These are phyloP conservation scores for Eremothecium cymbalariae DNA, from an alignment of 1,139 yeast species.

Conservation along the genomic window DNA sequence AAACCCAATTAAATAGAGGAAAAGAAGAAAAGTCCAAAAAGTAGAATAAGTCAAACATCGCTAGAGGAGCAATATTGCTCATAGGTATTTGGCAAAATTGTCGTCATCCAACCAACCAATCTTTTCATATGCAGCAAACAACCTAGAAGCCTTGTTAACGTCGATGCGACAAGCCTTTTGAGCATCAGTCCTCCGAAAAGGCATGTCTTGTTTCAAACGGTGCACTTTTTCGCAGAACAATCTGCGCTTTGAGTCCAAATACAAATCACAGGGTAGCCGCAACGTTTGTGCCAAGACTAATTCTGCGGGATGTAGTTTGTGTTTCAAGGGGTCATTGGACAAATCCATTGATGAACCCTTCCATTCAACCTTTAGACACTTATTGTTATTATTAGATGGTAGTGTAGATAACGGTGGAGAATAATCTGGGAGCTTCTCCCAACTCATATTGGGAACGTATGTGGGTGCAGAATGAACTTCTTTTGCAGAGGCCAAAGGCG, in stretches of 20 bases:
- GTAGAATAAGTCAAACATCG: not conserved
- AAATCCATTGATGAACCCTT: constrained; percentile 96
- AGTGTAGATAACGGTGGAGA: constrained; percentile 61
- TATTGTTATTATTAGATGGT: constrained; percentile 49
- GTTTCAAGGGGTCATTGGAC: constrained; percentile 60
- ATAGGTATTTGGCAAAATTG: constrained; percentile 50
- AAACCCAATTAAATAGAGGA: too few species aligned
- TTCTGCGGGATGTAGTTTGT: constrained; percentile 84
- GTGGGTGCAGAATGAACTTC: constrained; percentile 19
- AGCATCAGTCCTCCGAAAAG: constrained; percentile 93
- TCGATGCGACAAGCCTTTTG: constrained; percentile 97
- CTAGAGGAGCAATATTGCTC: constrained; percentile 12
- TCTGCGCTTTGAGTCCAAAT: constrained; percentile 86
- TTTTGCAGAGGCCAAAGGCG: constrained; percentile 24
- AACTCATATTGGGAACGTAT: constrained; percentile 42
- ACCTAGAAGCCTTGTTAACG: constrained; percentile 89
- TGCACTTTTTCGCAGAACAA: constrained; percentile 81
- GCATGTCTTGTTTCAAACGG: constrained; percentile 63
- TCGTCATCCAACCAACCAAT: constrained; percentile 91
- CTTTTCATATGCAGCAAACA: constrained; percentile 87
- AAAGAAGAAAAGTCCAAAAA: constrained; percentile 4
- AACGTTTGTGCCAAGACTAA: constrained; percentile 78
- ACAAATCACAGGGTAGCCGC: constrained; percentile 78
- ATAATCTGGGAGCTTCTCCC: constrained; percentile 56
- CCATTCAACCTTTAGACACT: constrained; percentile 88